Percentiles rank a stretch among this genome's conserved stretches.
phyloP scores from a whole-genome alignment of 257 asterid genomes.

The Solanum dulcamara region DNA sequence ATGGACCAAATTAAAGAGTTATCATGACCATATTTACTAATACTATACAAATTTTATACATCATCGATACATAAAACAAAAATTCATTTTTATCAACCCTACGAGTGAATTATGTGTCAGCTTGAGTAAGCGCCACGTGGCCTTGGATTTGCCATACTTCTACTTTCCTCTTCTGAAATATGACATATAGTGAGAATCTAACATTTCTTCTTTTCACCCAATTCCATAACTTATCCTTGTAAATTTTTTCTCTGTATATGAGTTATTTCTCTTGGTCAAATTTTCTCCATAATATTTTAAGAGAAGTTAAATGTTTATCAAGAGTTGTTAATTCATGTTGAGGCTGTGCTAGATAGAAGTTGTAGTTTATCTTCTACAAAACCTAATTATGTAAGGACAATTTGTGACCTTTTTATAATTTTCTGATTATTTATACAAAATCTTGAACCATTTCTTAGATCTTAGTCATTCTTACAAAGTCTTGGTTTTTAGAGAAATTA shows the following conservation, averaged over 20 bases:
- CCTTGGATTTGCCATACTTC: constrained; percentile 31
- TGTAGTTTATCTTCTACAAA: constrained; percentile 9
- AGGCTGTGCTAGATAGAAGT: background rate
- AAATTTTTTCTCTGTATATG: constrained; percentile 1
- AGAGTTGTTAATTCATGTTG: background rate
- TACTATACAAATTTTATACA: background rate
- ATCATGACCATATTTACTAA: background rate
- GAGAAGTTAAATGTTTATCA: background rate
- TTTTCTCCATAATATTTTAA: background rate
- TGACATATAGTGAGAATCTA: constrained; percentile 32
- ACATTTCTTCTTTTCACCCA: constrained; percentile 21
- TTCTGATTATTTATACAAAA: background rate
- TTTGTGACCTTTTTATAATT: background rate
- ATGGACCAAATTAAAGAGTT: background rate
- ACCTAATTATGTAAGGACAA: constrained; percentile 20
- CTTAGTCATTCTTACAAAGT: background rate
- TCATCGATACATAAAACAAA: background rate
- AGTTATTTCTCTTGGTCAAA: background rate
- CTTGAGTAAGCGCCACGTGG: constrained; percentile 34
- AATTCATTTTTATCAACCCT: background rate
- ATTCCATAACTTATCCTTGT: constrained; percentile 7
- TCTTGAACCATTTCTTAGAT: background rate
- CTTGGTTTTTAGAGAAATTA: background rate
- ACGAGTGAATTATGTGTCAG: constrained; percentile 8
- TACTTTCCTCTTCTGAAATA: constrained; percentile 26